Evolutionary conservation across 805 yeast species (phyloP).

Genomic region (Metschnikowia rubicola): DNA sequence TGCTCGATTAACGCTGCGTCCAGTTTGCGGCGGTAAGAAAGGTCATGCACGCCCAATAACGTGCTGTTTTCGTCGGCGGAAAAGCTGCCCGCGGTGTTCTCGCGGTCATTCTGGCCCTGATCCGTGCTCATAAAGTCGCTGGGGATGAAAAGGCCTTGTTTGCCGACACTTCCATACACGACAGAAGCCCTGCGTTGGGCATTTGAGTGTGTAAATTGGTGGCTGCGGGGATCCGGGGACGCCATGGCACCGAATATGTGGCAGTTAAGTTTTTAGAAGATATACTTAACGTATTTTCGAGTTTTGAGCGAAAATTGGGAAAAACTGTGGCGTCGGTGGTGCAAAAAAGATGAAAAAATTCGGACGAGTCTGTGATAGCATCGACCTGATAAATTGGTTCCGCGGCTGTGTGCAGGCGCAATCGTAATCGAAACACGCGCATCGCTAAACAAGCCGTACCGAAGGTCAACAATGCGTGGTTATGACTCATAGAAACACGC

Average conservation of each 20-base stretch:
- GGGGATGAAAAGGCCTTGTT: slow-evolving; percentile 51
- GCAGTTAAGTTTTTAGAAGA: background rate
- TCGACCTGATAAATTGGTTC: background rate
- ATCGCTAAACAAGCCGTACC: background rate
- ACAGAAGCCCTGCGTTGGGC: slow-evolving; percentile 50
- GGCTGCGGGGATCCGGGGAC: slow-evolving; percentile 16
- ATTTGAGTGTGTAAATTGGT: slow-evolving; percentile 41
- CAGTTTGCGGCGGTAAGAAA: slow-evolving; percentile 16
- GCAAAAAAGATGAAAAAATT: background rate
- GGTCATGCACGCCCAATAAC: slow-evolving; percentile 6
- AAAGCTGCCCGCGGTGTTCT: background rate
- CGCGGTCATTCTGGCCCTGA: slow-evolving; percentile 5
- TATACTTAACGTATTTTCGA: no score
- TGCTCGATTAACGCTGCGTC: slow-evolving; percentile 24
- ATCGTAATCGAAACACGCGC: background rate
- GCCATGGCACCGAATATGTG: background rate
- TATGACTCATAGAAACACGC: no score
- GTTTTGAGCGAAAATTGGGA: background rate
- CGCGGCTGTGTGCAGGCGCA: background rate
- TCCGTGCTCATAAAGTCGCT: slow-evolving; percentile 36
- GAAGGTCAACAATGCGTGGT: no score
- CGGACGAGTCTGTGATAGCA: background rate
- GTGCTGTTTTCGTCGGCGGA: slow-evolving; percentile 13
- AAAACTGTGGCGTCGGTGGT: slow-evolving; percentile 1
- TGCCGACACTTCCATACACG: slow-evolving; percentile 49